Base-by-base conservation (phyloP, 2,329 filamentous ascomycete genomes). In the Beauveria rudraprayagi region DNA sequence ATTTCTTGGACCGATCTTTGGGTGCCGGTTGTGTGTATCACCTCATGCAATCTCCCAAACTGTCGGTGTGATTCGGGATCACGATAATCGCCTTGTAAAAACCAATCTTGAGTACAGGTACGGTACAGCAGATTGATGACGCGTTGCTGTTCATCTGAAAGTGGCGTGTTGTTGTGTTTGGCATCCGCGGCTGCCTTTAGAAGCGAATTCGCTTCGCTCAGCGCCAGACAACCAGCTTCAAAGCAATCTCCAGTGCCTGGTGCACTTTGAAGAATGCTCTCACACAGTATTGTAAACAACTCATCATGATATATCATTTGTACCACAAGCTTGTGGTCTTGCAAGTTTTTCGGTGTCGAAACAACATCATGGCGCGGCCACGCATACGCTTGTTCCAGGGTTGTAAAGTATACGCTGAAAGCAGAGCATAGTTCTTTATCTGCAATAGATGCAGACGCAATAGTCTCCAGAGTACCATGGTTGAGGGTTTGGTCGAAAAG, bases 361-460 rank as follows among this genome's bases (percentile, higher is more conserved):
- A 46, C 40, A 1, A 24, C 22, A 26, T 30, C 24, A n/a, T 46
- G 10, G 17, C 53, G 53, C 8, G 53, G 53, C 53, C 53, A 56
- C 41, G 53, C 53, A 22, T 44, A 56, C 2, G 53, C 40, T 22
- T 56, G 53, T 24, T 56, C 53, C 26, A 56, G 53, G 7, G 53
- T 56, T 3, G 53, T 56, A n/a, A 56, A 56, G n/a, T 56, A 56
- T 7, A 56, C 53, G 17, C 53, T 56, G 24, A 56, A 56, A 30
- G 53, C 53, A 17, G 53, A 28, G 8, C 53, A 56, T 22, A 46
- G 17, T 30, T 56, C 53, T 22, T 14, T 46, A 16, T 56, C 40
- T 17, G 10, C 16, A 16, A 56, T 22, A 17, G 40, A 56, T n/a
- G 40, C 53, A 44, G n/a, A 30, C 5, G 26, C 53, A 17, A 56